Conservation (phyloP, 352 stramenopile species). For the Halophytophthora polymorphica region DNA sequence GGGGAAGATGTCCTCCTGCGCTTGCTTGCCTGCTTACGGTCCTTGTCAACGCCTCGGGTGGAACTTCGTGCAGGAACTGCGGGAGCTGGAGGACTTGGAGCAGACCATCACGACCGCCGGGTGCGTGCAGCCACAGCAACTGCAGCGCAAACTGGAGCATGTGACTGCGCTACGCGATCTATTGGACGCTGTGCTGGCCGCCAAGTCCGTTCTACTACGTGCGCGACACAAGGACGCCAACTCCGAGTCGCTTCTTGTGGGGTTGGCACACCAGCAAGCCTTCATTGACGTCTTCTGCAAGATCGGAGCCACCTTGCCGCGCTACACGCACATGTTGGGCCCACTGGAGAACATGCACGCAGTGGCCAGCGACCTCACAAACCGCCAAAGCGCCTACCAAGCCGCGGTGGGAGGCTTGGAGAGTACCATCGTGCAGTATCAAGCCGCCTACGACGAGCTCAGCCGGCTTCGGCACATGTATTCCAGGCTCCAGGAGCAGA, state of each 20-base stretch:
- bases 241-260: slow-evolving; percentile 33
- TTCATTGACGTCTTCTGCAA: slow-evolving; percentile 56
- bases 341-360: slow-evolving; percentile 14
- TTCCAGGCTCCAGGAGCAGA: slow-evolving; percentile 17
- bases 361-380: slow-evolving; percentile 7
- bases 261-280: slow-evolving; percentile 39
- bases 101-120: slow-evolving; percentile 18
- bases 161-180: slow-evolving; percentile 22
- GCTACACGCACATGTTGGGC: slow-evolving; percentile 24
- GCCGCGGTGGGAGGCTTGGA: slow-evolving; percentile 16
- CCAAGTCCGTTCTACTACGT: slow-evolving; percentile 38
- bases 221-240: slow-evolving; percentile 32
- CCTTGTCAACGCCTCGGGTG: not conserved
- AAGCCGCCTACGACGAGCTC: slow-evolving; percentile 26
- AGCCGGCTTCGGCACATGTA: slow-evolving; percentile 25
- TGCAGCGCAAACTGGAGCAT: slow-evolving; percentile 21
- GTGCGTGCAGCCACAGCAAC: slow-evolving; percentile 23
- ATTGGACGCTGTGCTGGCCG: slow-evolving; percentile 25
- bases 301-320: slow-evolving; percentile 39
- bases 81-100: slow-evolving; percentile 38
- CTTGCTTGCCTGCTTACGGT: too few species aligned
- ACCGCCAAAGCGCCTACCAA: slow-evolving; percentile 24
- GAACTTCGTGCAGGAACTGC: slow-evolving; percentile 19
- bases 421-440: slow-evolving; percentile 21
- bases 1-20: not conserved